Base-by-base conservation (phyloP, 257 asterid species). In the Primulina tabacum region DNA sequence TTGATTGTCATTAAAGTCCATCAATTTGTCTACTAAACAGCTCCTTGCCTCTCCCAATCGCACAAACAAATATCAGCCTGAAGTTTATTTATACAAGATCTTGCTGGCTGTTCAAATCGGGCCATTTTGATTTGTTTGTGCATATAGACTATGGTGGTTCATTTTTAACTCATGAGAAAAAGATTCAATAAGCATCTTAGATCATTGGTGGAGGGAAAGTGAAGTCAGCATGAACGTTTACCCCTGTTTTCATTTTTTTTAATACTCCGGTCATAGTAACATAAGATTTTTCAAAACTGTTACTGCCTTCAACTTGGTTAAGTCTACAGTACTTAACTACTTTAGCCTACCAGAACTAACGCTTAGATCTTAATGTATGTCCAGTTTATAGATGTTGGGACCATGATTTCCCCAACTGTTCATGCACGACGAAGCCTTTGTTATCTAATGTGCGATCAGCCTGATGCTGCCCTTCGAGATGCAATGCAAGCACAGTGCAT, bases 401-500 rank as follows among this genome's bases (percentile, higher is more conserved):
- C 97, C 66, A 93, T 93, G 99, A 83, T 89, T 57, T 93, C 99
- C 10, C 99, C 96, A 24, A 90, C 99, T n/a, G 99, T 93, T 56
- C 92, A 87, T 82, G 96, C 92, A 16, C 82, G 99, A 18, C 73
- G 99, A 62, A 93, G 99, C 81, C 96, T 93, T 37, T 83, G 96
- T 73, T 81, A 90, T 78, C 90, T 93, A 21, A 89, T 93, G 99
- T 89, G 95, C 6, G 99, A 93, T 74, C 99, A 93, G 70, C 90
- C 99, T 3, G 97, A 89, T 71, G 97, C 95, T 9, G 97, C 97
- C 26, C 94, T 93, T n/a, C 78, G 96, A 50, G 99, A 93, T 60
- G 97, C 99, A 62, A 92, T 92, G 98, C 98, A 92, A 82, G 96
- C 99, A 40, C 99, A 90, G 75, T 90, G 95, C 28, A 86, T 93